Base-by-base conservation (phyloP, 139 green algal species). In the Chlorella sp. region DNA sequence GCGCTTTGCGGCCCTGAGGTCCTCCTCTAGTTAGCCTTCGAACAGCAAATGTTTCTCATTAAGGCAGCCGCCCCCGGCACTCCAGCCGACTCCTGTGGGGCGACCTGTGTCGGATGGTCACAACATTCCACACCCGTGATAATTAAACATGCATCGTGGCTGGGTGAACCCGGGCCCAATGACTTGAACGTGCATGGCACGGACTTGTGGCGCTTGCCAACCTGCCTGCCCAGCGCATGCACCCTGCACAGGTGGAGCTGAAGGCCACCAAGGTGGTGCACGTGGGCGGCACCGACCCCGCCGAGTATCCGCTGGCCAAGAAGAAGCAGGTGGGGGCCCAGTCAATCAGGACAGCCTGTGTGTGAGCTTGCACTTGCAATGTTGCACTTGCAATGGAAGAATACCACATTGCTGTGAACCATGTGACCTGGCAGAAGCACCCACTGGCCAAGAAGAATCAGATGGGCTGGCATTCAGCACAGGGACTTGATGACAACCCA, bases 371-470 rank as follows among this genome's bases (percentile, higher is more conserved):
- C n/a, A n/a, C n/a, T n/a, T n/a, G n/a, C n/a, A n/a, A n/a, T n/a
- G n/a, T n/a, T n/a, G n/a, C n/a, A n/a, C n/a, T n/a, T n/a, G n/a
- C n/a, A n/a, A n/a, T n/a, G n/a, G n/a, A n/a, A n/a, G n/a, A n/a
- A n/a, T n/a, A n/a, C n/a, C n/a, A n/a, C n/a, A n/a, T n/a, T n/a
- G 44, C 44, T 51, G 44, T 9, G 9, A 51, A 9, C 7, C 9
- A 16, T 51, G 44, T 6, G 7, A 51, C 7, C 9, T 6, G 44
- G 44, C 44, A 16, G 6, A 93, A 88, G 20, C 99, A 99, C 91
- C 96, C 98, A 11, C 95, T 99, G 71, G 95, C 96, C 89, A 99
- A 98, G 88, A 99, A 99, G 93, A 98, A 98, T 90, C 94, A 96
- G 63, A 28, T 69, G 63, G 28, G 63, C 20, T 6, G 44, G 44